phyloP scores from a whole-genome alignment of 1,139 yeast genomes.

The Pichiaceae sp. region DNA sequence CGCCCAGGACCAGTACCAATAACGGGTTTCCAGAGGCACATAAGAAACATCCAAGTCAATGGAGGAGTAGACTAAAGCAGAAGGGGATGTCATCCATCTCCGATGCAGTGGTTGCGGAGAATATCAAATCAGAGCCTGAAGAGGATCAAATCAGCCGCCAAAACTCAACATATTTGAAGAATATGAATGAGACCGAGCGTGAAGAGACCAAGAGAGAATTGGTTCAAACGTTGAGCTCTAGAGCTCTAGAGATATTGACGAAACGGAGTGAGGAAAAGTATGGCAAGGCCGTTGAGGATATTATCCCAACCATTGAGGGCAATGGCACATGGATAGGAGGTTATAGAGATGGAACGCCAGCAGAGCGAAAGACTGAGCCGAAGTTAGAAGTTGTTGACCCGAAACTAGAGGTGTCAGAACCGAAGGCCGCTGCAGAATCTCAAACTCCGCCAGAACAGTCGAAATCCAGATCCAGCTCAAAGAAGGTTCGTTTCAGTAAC shows the following conservation, averaged over 20 bases:
- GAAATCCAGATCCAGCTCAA: too few species aligned
- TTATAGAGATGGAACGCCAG: conserved; percentile 6
- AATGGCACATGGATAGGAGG: conserved; percentile 74
- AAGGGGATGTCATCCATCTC: conserved; percentile 25
- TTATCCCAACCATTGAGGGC: conserved; percentile 52
- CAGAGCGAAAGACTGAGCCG: too few species aligned
- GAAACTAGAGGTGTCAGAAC: too few species aligned
- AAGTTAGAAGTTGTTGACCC: too few species aligned
- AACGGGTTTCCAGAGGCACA: conserved; percentile 1
- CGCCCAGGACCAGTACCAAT: neutral
- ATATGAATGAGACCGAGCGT: conserved; percentile 63
- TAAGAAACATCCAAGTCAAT: conserved; percentile 9
- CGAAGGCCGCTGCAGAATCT: too few species aligned
- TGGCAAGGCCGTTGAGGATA: conserved; percentile 17
- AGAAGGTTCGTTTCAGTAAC: conserved; percentile 34
- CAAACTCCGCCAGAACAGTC: too few species aligned
- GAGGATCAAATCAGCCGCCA: conserved; percentile 71
- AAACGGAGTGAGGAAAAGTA: conserved; percentile 33
- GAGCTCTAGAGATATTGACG: conserved; percentile 38
- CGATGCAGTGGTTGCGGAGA: conserved; percentile 8
- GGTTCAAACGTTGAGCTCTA: conserved; percentile 59
- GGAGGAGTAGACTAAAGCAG: conserved; percentile 18
- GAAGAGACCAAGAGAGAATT: conserved; percentile 60
- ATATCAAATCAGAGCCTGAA: conserved; percentile 28
- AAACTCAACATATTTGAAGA: conserved; percentile 52